Base-by-base conservation (phyloP, 805 yeast species). In the Isabelozyma pseudorhagii region DNA sequence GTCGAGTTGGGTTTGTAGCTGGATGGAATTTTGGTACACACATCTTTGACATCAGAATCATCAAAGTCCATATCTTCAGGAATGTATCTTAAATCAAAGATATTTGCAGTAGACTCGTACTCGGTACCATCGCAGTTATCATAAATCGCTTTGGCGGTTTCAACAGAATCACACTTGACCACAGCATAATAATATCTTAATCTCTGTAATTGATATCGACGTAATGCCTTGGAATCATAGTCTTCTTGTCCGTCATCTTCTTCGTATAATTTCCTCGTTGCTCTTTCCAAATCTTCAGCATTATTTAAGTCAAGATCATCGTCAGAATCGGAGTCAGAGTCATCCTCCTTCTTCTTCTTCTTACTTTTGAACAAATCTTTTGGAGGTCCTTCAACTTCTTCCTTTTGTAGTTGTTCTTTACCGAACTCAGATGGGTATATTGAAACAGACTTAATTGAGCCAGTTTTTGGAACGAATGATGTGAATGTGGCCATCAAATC, bases 111-210 rank as follows among this genome's bases (percentile, higher is more conserved):
- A 11, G 97, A 85, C 68, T 94, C 99, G 63, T 82, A 94, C 69
- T 94, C 99, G 0, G 97, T 82, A 31, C 97, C 97, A 67, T 94
- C 99, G 70, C 97, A 90, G 60, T 82, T 86, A 36, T 84, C 83
- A 64, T 93, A 94, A 28, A 94, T 90, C 29, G 71, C 71, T 57
- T 82, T 78, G 0, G 97, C 87, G 0, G 97, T 85, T 2, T 61
- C 67, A 1, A 87, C 75, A 17, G 84, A 77, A 60, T 89, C 96
- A 72, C 97, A 94, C 46, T 74, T 78, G 4, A 93, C 90, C 15
- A 94, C 85, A 0, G 98, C 99, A 66, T 93, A 94, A 66, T 84
- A 94, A 67, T 94, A 94, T 67, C 97, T 82, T 50, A 94, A 78
- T 63, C 98, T 79, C 69, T 94, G 97, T 48, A 94, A 76, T 68